Evolutionary conservation across 805 yeast species (phyloP).

Genomic region (Cyberlindnera misumaiensis): DNA sequence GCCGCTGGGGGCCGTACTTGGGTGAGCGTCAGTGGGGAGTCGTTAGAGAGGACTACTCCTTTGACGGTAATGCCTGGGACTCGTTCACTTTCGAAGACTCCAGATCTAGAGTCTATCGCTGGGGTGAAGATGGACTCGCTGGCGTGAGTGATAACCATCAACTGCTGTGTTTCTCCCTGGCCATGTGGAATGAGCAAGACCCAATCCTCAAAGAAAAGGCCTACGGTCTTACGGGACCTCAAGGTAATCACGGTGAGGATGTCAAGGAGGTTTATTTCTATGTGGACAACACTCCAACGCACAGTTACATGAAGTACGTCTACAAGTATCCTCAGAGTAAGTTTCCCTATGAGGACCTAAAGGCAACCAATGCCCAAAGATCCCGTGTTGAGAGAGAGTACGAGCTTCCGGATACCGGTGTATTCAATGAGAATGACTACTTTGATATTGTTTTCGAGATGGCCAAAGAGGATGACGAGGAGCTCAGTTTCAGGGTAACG

Average conservation of each 20-base stretch:
- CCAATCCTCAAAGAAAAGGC: constrained; percentile 76
- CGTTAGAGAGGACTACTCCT: constrained; percentile 83
- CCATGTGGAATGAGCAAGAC: constrained; percentile 89
- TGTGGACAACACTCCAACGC: constrained; percentile 88
- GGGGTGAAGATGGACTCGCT: constrained; percentile 96
- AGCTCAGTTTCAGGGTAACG: constrained; percentile 73
- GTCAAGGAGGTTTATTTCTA: constrained; percentile 83
- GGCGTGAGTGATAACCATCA: constrained; percentile 86
- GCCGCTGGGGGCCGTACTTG: constrained; percentile 87
- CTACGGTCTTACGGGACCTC: constrained; percentile 85
- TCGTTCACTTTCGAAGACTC: constrained; percentile 84
- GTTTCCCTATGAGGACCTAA: constrained; percentile 75
- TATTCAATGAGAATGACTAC: constrained; percentile 55
- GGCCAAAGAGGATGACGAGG: constrained; percentile 82
- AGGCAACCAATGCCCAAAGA: constrained; percentile 59
- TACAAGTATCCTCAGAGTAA: constrained; percentile 88
- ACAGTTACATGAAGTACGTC: constrained; percentile 83
- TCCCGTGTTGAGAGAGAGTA: constrained; percentile 65
- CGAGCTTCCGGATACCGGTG: constrained; percentile 77
- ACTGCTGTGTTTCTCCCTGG: constrained; percentile 67
- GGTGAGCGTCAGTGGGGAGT: constrained; percentile 80
- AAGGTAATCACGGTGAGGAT: constrained; percentile 96
- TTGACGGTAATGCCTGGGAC: constrained; percentile 85
- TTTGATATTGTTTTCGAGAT: constrained; percentile 85
- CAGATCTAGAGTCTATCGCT: constrained; percentile 71